Evolutionary conservation across 192 early-diverging fungal genomes (phyloP), one percentile per base, ranked within the genome.

Genomic region (Cetraspora pellucida): DNA sequence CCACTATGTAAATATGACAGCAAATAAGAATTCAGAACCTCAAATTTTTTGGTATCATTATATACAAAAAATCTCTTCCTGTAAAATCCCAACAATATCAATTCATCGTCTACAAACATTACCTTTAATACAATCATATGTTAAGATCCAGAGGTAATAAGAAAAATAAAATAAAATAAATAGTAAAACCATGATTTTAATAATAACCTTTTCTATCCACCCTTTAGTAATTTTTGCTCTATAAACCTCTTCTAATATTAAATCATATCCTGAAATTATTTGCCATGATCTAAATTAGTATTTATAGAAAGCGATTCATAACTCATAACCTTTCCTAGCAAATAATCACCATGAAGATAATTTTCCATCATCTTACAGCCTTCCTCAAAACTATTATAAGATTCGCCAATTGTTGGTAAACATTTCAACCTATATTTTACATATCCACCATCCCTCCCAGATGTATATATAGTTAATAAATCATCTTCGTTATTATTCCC

Each of bases 11-110:
- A 37, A 70, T 16, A 28, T 31, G 3, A 19, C 21, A 28, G 27
- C 0, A 37, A 7, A 37, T 9, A 21, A 3, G 16, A 46, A 2
- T 45, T 2, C 30, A 55, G 78, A 77, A 92, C 83, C 80, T 92
- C 86, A 75, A 86, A 89, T 16, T 89, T 84, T 73, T 90, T 90
- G 7, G 81, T 82, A 61, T 89, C 87, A 74, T 96, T 94, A 60
- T 88, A 85, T 0, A 93, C 84, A 72, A 92, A 92, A 52, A 94
- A 85, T 27, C 89, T 81, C 64, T 92, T 92, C 30, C 90, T 82
- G 77, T 88, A 92, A 77, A 95, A 96, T 5, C 92, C 91, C 25
- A 92, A 83, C 5, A 92, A 80, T 0, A 92, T 65, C 10, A 92
- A 71, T 19, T 86, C 82, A 4, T 80, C 82, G 59, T 90, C 86